A percentile compares a stretch with the other conserved stretches of the same genome.
Evolutionary conservation across 192 early-diverging fungal species (phyloP).

Genomic region (Coemansia sp.): DNA sequence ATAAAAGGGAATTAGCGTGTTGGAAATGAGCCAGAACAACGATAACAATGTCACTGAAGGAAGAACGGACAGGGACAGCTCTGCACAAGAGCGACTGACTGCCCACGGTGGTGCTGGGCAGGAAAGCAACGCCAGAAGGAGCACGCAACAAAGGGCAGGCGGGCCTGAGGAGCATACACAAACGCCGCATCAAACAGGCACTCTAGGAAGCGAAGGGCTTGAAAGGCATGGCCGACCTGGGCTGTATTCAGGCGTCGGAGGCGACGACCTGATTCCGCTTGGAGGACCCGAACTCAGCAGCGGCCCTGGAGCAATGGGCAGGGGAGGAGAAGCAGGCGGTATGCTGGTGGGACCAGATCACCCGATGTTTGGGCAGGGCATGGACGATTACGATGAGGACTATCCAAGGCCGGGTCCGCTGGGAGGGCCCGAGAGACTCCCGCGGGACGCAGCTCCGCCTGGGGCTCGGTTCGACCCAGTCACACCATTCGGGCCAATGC

Average conservation of each 20-base stretch:
- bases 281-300: slow-evolving; percentile 21
- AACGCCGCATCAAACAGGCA: neutral
- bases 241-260: slow-evolving; percentile 54
- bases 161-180: neutral
- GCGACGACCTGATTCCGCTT: slow-evolving; percentile 66
- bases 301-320: slow-evolving; percentile 32
- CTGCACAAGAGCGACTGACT: neutral
- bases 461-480: slow-evolving; percentile 94
- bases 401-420: slow-evolving; percentile 36
- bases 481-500: slow-evolving; percentile 65
- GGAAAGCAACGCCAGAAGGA: neutral
- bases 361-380: slow-evolving; percentile 75
- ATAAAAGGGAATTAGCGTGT: neutral
- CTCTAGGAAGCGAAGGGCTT: neutral
- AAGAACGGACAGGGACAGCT: neutral
- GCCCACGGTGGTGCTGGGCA: neutral
- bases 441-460: slow-evolving; percentile 71
- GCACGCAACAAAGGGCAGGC: neutral
- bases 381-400: slow-evolving; percentile 11
- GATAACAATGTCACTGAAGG: neutral
- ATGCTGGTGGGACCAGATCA: slow-evolving; percentile 88
- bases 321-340: slow-evolving; percentile 62
- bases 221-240: neutral
- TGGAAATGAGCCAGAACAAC: neutral
- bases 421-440: slow-evolving; percentile 64